Percentiles rank a stretch among this genome's conserved stretches.
These are phyloP conservation scores for Penicillium lividum DNA, from an alignment of 495 filamentous ascomycete species.

Conservation along the genomic window DNA sequence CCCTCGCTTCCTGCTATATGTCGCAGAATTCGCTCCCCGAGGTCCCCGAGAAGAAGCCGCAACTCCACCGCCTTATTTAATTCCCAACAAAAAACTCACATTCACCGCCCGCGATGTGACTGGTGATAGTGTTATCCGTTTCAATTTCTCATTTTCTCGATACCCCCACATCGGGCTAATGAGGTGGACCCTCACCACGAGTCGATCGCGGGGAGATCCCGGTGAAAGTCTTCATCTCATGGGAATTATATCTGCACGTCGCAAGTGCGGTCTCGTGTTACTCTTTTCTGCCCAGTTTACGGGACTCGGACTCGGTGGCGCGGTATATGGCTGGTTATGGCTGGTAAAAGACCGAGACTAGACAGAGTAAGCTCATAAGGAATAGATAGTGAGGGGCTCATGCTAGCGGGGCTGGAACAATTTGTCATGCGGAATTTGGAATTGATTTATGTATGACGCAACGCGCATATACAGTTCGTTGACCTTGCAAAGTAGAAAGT, in stretches of 20 bases:
- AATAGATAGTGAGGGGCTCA: not conserved
- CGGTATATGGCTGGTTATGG: no score
- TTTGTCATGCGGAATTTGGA: conserved; percentile 27
- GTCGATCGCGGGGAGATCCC: not conserved
- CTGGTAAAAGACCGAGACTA: not conserved
- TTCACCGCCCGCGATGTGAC: conserved; percentile 64
- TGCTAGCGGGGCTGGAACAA: conserved; percentile 5
- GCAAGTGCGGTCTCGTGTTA: no score
- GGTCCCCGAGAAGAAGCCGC: conserved; percentile 43
- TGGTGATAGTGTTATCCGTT: conserved; percentile 61
- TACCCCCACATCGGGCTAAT: conserved; percentile 38
- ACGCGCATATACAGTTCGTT: not conserved
- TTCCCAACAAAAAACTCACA: conserved; percentile 47
- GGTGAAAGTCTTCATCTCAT: not conserved
- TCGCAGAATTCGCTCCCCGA: conserved; percentile 34
- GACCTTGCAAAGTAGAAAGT: not conserved
- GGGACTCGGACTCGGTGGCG: not conserved
- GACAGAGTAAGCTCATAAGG: not conserved
- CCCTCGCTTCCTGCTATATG: not conserved
- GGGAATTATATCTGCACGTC: no score
- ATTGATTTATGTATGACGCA: conserved; percentile 14
- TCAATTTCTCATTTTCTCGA: conserved; percentile 71
- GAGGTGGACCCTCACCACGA: not conserved
- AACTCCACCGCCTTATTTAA: not conserved
- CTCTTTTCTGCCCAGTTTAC: not conserved